Evolutionary conservation across 176 grass and related monocot species (phyloP).

Genomic region (Saccharum spontaneum): DNA sequence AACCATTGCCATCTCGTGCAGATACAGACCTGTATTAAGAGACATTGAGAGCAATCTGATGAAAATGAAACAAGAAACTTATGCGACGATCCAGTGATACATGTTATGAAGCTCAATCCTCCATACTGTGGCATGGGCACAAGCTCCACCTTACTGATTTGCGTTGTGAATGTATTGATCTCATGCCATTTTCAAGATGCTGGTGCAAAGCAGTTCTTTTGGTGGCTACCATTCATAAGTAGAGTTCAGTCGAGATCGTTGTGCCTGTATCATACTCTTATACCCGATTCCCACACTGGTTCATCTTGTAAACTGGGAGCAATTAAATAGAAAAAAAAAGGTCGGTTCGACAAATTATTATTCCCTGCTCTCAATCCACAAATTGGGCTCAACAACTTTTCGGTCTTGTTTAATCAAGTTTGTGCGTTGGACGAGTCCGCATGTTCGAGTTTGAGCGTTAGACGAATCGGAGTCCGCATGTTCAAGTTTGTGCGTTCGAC

Average conservation of each 20-base stretch:
- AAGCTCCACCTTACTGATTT: not conserved
- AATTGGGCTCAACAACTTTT: not conserved
- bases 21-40: slow-evolving; percentile 81
- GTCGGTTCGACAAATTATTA: not conserved
- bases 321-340: not conserved
- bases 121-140: not conserved
- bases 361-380: not conserved
- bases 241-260: slow-evolving; percentile 13
- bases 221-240: not conserved
- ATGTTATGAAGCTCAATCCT: not conserved
- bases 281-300: not conserved
- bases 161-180: not conserved
- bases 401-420: not conserved
- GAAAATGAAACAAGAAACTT: slow-evolving; percentile 99
- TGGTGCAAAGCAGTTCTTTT: not conserved
- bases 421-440: not conserved
- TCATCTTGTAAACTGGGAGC: slow-evolving; percentile 25
- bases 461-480: too few relatives aligned
- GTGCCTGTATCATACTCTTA: slow-evolving; percentile 13
- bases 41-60: slow-evolving; percentile 83
- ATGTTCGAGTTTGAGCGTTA: not conserved
- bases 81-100: slow-evolving; percentile 58
- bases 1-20: slow-evolving; percentile 42
- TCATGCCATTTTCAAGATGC: not conserved
- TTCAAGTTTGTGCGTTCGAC: too few relatives aligned